phyloP scores from a whole-genome alignment of 306 rosid genomes.

The Myrica gale region DNA sequence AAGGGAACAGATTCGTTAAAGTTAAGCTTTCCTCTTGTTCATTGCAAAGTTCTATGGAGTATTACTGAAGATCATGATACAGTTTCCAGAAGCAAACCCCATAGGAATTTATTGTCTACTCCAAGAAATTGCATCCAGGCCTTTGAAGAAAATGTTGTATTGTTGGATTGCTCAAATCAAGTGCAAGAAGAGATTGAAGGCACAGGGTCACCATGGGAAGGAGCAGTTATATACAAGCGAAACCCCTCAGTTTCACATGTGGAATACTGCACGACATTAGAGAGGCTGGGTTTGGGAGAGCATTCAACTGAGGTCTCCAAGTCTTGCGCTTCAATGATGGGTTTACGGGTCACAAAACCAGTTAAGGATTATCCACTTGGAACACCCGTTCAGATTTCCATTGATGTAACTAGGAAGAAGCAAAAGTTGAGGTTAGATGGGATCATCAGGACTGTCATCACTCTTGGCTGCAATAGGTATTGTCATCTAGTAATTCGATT shows the following conservation, averaged over 20 bases:
- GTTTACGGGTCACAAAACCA: constrained; percentile 67
- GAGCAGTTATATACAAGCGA: constrained; percentile 80
- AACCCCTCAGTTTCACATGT: constrained; percentile 55
- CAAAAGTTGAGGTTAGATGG: constrained; percentile 87
- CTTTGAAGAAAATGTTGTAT: constrained; percentile 29
- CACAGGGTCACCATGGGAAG: constrained; percentile 74
- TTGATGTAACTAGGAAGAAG: constrained; percentile 70
- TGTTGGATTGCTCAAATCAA: constrained; percentile 44
- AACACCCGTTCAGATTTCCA: constrained; percentile 87
- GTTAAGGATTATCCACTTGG: constrained; percentile 77
- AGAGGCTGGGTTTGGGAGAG: constrained; percentile 75
- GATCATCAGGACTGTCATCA: constrained; percentile 73
- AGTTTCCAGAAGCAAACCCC: constrained; percentile 22
- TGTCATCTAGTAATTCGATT: constrained; percentile 11
- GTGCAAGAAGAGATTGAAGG: constrained; percentile 49
- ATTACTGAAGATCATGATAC: constrained; percentile 8
- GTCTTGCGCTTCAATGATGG: constrained; percentile 74
- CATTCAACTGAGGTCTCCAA: constrained; percentile 70
- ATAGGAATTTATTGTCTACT: constrained; percentile 24
- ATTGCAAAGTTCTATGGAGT: constrained; percentile 17
- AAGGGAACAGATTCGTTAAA: constrained; percentile 11
- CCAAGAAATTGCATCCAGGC: constrained; percentile 42
- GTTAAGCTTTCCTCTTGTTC: constrained; percentile 35
- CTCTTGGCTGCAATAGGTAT: constrained; percentile 77
- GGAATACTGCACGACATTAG: constrained; percentile 92